Evolutionary conservation across 176 grass and related monocot species (phyloP).

Genomic region (Rhipidocladum racemiflorum): DNA sequence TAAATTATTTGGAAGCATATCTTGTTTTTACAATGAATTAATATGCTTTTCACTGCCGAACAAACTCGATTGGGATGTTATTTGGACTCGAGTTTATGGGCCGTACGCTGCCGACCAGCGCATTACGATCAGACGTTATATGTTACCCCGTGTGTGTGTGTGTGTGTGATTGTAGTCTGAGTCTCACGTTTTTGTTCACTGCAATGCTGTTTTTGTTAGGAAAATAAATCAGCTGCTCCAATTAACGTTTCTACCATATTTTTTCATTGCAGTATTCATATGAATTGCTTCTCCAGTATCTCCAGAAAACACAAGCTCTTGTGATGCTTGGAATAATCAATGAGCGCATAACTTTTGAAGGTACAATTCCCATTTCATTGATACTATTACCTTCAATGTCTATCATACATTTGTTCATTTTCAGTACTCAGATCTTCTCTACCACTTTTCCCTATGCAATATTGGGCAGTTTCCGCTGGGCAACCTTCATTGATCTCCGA

Average conservation of each 20-base stretch:
- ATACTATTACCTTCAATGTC: background rate
- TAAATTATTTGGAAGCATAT: no score
- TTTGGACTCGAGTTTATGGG: no score
- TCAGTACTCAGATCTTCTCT: slow-evolving; percentile 24
- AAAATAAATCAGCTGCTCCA: background rate
- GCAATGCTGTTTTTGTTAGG: slow-evolving; percentile 1
- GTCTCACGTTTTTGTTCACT: slow-evolving; percentile 26
- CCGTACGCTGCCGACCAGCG: no score
- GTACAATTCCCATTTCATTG: slow-evolving; percentile 35
- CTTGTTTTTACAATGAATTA: no score
- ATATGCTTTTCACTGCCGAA: no score
- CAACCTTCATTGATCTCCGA: slow-evolving; percentile 82
- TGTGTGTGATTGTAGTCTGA: no score
- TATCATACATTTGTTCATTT: slow-evolving; percentile 29
- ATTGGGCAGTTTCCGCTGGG: slow-evolving; percentile 65
- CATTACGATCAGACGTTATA: no score
- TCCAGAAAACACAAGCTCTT: slow-evolving; percentile 87
- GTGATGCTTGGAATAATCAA: slow-evolving; percentile 86
- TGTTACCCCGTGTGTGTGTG: no score
- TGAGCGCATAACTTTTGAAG: slow-evolving; percentile 91
- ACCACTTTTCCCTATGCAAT: slow-evolving; percentile 26
- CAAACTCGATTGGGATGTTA: no score
- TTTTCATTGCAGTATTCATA: slow-evolving; percentile 84
- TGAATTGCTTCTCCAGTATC: slow-evolving; percentile 82
- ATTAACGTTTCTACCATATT: background rate